Conservation (phyloP, 2,329 filamentous ascomycete genomes). For the Penicillium sp. region DNA sequence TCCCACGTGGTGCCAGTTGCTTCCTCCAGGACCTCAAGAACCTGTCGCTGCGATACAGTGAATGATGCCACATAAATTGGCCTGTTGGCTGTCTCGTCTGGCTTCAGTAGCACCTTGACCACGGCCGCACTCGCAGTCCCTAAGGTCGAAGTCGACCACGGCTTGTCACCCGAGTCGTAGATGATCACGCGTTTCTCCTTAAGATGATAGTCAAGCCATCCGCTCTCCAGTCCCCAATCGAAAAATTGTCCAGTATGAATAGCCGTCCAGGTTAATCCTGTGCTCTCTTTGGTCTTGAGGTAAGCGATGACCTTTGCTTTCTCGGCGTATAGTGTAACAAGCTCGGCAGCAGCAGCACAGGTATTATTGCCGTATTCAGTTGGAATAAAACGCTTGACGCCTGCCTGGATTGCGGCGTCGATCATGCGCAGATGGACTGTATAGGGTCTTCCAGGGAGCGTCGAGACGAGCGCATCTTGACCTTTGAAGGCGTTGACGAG, state of each 20-base stretch:
- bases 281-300: conserved; percentile 9
- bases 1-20: conserved; percentile 9
- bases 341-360: background rate
- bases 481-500: conserved; percentile 11
- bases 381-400: conserved; percentile 8
- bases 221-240: conserved; percentile 14
- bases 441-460: conserved; percentile 12
- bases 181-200: background rate
- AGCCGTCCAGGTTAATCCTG: conserved; percentile 16
- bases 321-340: conserved; percentile 8
- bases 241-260: conserved; percentile 5
- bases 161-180: background rate
- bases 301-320: conserved; percentile 12
- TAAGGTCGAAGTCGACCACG: conserved; percentile 10
- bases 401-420: conserved; percentile 11
- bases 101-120: conserved; percentile 6
- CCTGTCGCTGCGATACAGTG: conserved; percentile 11
- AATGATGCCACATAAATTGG: conserved; percentile 15
- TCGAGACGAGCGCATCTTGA: conserved; percentile 17
- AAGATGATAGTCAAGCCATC: conserved; percentile 8
- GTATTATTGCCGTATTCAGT: conserved; percentile 18
- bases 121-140: conserved; percentile 12
- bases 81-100: conserved; percentile 9
- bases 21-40: conserved; percentile 10
- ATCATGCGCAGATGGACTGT: conserved; percentile 14